Conservation (phyloP, 2,329 filamentous ascomycete species). For the Colletotrichum phormii region DNA sequence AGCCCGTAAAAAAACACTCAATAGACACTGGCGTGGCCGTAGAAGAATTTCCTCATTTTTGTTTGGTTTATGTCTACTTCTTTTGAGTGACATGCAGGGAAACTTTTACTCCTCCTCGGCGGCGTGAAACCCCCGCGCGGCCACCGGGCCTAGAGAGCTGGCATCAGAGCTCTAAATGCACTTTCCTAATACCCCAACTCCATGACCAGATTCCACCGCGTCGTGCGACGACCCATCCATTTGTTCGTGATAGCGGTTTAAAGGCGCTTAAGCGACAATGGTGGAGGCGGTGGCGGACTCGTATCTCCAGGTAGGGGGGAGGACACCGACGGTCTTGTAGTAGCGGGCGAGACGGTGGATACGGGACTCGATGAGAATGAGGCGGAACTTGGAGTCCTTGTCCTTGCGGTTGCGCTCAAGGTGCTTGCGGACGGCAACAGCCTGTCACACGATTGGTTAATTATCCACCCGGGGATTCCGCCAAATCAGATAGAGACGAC, state of each 20-base stretch:
- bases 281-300: constrained; percentile 97
- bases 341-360: constrained; percentile 99
- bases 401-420: constrained; percentile 99
- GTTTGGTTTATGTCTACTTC: constrained; percentile 22
- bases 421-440: constrained; percentile 99
- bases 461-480: background rate
- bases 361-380: constrained; percentile 99
- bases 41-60: constrained; percentile 18
- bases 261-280: constrained; percentile 82
- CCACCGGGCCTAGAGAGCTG: constrained; percentile 40
- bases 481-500: background rate
- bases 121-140: constrained; percentile 19
- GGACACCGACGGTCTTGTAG: constrained; percentile 95
- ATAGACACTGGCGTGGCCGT: constrained; percentile 5
- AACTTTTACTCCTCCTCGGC: constrained; percentile 29
- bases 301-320: constrained; percentile 97
- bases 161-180: constrained; percentile 60
- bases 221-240: constrained; percentile 38
- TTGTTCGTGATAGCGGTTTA: constrained; percentile 33
- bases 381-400: constrained; percentile 99
- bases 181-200: constrained; percentile 56
- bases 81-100: constrained; percentile 24
- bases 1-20: background rate
- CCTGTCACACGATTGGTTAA: constrained; percentile 60
- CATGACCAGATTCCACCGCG: constrained; percentile 52